These are phyloP conservation scores for Candida sakaeoensis DNA, from an alignment of 805 yeast species.

Conservation along the genomic window DNA sequence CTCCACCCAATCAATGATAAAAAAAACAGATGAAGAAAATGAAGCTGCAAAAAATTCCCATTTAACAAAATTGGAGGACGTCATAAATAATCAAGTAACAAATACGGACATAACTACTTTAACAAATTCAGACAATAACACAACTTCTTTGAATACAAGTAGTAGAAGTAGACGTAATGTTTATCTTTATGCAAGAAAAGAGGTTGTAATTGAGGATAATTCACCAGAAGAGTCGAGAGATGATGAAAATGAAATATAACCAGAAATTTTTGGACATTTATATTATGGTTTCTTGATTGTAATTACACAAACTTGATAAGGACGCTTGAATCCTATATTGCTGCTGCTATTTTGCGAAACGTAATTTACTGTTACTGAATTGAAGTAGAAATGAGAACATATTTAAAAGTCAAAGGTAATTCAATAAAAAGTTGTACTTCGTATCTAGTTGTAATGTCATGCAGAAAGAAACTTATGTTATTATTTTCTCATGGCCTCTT, in stretches of 20 bases:
- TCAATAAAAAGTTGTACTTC: too few relatives aligned
- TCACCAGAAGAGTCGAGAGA: constrained; percentile 6
- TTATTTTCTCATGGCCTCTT: constrained; percentile 56
- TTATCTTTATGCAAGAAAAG: constrained; percentile 35
- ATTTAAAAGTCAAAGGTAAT: too few relatives aligned
- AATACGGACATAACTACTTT: not conserved
- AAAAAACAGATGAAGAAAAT: not conserved
- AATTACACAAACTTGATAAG: too few relatives aligned
- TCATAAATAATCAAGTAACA: not conserved
- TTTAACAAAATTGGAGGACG: not conserved
- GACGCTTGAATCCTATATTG: too few relatives aligned
- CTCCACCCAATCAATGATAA: constrained; percentile 17
- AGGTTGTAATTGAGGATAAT: constrained; percentile 24
- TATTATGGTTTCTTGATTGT: too few relatives aligned
- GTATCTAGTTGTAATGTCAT: too few relatives aligned
- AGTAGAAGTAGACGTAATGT: constrained; percentile 28
- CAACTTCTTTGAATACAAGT: not conserved
- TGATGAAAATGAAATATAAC: not conserved
- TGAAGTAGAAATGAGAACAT: too few relatives aligned
- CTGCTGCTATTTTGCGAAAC: too few relatives aligned
- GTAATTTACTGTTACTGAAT: too few relatives aligned
- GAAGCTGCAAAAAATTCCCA: not conserved
- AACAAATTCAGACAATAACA: constrained; percentile 5
- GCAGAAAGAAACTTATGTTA: not conserved
- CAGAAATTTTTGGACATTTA: not conserved